These are phyloP conservation scores for Penicillium paradoxum DNA, from an alignment of 495 filamentous ascomycete genomes.

Conservation along the genomic window DNA sequence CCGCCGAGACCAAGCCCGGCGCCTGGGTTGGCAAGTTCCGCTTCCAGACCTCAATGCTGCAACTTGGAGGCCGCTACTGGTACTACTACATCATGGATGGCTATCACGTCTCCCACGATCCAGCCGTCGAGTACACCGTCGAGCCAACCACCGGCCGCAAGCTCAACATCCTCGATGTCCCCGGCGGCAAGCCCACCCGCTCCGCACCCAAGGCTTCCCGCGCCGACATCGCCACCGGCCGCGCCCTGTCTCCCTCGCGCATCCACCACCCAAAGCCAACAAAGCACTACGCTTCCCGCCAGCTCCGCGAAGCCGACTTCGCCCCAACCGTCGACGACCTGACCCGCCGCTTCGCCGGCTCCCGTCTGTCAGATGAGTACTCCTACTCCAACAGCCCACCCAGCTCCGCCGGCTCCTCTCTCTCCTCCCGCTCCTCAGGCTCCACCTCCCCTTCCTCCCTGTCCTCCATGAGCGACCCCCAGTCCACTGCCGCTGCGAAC, in stretches of 20 bases:
- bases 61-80: conserved; percentile 91
- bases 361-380: conserved; percentile 68
- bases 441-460: conserved; percentile 65
- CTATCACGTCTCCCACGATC: conserved; percentile 97
- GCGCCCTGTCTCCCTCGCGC: conserved; percentile 78
- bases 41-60: conserved; percentile 79
- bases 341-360: conserved; percentile 63
- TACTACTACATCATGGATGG: conserved; percentile 99
- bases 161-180: conserved; percentile 74
- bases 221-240: conserved; percentile 74
- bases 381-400: conserved; percentile 59
- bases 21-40: conserved; percentile 94
- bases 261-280: conserved; percentile 88
- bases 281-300: conserved; percentile 76
- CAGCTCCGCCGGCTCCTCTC: conserved; percentile 67
- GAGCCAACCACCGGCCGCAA: conserved; percentile 96
- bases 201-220: conserved; percentile 25
- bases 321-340: conserved; percentile 66
- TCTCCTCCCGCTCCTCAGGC: conserved; percentile 72
- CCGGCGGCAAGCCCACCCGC: conserved; percentile 35
- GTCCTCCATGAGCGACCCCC: conserved; percentile 69
- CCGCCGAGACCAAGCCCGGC: conserved; percentile 81
- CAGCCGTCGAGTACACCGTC: conserved; percentile 78
- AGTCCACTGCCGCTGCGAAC: conserved; percentile 77
- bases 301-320: conserved; percentile 77